Conservation (phyloP, 306 rosid genomes). For the Macrotyloma uniflorum region DNA sequence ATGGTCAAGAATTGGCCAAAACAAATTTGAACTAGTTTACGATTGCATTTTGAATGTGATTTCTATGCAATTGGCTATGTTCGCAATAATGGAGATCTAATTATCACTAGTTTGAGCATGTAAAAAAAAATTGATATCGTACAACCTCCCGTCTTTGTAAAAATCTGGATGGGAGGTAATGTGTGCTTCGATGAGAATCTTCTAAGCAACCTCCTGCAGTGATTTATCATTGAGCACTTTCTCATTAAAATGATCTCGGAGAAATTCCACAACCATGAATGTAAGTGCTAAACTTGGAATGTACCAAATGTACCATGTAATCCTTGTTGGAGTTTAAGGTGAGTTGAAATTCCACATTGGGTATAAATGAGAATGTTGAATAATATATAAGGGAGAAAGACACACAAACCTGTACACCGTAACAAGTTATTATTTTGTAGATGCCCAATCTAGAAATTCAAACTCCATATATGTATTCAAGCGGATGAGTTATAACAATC, state of each 20-base stretch:
- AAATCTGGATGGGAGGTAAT: slow-evolving; percentile 34
- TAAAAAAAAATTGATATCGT: slow-evolving; percentile 31
- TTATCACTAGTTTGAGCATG: neutral
- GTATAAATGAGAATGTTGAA: too few species aligned
- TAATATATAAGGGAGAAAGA: too few species aligned
- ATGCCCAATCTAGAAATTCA: slow-evolving; percentile 14
- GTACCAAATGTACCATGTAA: slow-evolving; percentile 84
- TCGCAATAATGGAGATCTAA: slow-evolving; percentile 15
- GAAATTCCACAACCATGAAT: slow-evolving; percentile 89
- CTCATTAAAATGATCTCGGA: slow-evolving; percentile 68
- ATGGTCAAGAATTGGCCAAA: neutral
- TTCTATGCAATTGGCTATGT: too few species aligned
- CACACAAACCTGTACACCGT: too few species aligned
- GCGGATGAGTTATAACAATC: slow-evolving; percentile 23
- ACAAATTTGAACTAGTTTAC: too few species aligned
- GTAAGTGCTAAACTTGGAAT: slow-evolving; percentile 96
- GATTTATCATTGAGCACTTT: slow-evolving; percentile 42
- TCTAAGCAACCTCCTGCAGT: slow-evolving; percentile 47
- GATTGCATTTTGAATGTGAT: too few species aligned
- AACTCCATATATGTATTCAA: neutral
- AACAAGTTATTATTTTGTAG: neutral
- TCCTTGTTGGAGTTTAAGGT: slow-evolving; percentile 43
- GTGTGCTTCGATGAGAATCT: slow-evolving; percentile 13
- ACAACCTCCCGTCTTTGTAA: slow-evolving; percentile 39
- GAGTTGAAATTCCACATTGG: too few species aligned